Evolutionary conservation across 2,329 filamentous ascomycete species (phyloP).

Genomic region (Xylariaceae sp.): DNA sequence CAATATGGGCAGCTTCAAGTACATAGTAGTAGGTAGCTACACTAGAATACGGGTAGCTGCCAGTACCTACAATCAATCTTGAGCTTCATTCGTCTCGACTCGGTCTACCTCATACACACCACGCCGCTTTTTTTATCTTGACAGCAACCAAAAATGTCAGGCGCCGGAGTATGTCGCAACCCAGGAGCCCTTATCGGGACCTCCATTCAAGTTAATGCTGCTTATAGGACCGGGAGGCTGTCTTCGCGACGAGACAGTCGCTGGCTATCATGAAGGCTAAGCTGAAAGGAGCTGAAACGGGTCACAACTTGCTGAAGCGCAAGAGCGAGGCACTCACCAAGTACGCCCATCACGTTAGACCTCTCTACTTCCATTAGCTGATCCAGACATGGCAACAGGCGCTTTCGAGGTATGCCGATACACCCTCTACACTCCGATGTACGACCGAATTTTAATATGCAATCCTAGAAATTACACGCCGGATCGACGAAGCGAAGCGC

Average conservation of each 20-base stretch:
- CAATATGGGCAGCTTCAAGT: conserved; percentile 9
- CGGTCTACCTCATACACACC: neutral
- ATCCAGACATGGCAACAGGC: conserved; percentile 56
- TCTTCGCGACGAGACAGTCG: conserved; percentile 97
- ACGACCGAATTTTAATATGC: conserved; percentile 11
- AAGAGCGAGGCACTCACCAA: conserved; percentile 99
- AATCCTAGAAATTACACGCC: conserved; percentile 82
- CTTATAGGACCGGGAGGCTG: conserved; percentile 84
- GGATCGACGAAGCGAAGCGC: conserved; percentile 98
- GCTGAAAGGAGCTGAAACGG: conserved; percentile 90
- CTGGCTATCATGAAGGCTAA: conserved; percentile 97
- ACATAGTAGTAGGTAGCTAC: no score
- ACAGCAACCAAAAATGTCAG: conserved; percentile 58
- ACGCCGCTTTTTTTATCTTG: no score
- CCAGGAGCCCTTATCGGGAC: conserved; percentile 1
- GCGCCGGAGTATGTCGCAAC: conserved; percentile 53
- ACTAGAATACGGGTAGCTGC: neutral
- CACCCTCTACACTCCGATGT: neutral
- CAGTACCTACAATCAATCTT: neutral
- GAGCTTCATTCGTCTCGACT: conserved; percentile 5
- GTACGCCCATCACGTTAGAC: conserved; percentile 55
- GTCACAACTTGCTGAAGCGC: conserved; percentile 93
- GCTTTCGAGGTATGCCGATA: conserved; percentile 76
- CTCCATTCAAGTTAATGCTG: conserved; percentile 27
- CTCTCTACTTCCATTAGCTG: conserved; percentile 19